Conservation (phyloP, 2,329 filamentous ascomycete species). For the Penicillium olsonii region DNA sequence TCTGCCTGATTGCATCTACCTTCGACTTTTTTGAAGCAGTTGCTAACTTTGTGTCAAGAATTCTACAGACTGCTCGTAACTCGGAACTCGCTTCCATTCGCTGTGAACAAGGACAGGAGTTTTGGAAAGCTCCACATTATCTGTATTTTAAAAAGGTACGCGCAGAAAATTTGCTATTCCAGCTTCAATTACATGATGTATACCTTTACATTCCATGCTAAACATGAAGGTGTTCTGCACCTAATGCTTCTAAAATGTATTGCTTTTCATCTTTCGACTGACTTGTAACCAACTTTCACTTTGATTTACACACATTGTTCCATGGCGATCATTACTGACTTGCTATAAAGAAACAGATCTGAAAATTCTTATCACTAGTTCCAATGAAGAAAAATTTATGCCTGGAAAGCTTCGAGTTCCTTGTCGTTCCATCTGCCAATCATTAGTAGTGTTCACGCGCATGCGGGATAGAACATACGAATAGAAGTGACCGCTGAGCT, state of each 20-base stretch:
- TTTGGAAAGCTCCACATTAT: background rate
- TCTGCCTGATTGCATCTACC: conserved; percentile 10
- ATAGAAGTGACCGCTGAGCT: conserved; percentile 75
- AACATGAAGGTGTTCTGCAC: conserved; percentile 55
- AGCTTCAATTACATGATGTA: conserved; percentile 50
- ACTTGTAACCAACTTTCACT: conserved; percentile 36
- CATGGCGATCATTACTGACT: conserved; percentile 31
- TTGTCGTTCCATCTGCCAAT: conserved; percentile 47
- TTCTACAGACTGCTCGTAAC: conserved; percentile 5
- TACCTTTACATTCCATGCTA: conserved; percentile 63
- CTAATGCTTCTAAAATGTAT: conserved; percentile 59
- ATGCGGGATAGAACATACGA: conserved; percentile 29
- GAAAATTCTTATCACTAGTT: conserved; percentile 2
- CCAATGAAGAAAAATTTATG: conserved; percentile 25
- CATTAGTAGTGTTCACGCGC: conserved; percentile 24
- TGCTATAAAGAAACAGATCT: conserved; percentile 21
- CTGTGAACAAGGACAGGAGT: background rate
- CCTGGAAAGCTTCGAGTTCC: conserved; percentile 46
- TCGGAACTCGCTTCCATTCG: background rate
- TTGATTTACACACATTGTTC: conserved; percentile 20
- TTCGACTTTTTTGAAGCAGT: conserved; percentile 11
- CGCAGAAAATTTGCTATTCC: conserved; percentile 15
- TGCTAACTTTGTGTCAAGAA: conserved; percentile 30
- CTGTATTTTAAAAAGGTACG: conserved; percentile 23
- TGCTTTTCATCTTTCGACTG: conserved; percentile 68